Evolutionary conservation across 1,139 yeast genomes (phyloP).

Genomic region (Yamadazyma diospyri): DNA sequence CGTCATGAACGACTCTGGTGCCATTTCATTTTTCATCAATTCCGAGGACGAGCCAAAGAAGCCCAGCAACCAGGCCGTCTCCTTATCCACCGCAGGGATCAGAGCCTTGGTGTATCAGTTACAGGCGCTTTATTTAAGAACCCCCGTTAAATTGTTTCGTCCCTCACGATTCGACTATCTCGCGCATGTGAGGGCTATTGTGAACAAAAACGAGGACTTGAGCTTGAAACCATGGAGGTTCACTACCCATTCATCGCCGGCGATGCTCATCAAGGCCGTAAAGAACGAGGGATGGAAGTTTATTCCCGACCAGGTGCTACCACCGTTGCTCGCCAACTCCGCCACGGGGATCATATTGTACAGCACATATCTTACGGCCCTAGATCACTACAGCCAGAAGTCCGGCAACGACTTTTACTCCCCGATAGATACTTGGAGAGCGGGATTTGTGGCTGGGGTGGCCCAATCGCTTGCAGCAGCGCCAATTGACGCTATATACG

Average conservation of each 20-base stretch:
- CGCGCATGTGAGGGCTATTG: slow-evolving; percentile 58
- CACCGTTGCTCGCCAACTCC: slow-evolving; percentile 85
- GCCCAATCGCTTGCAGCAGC: slow-evolving; percentile 91
- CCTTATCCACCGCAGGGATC: slow-evolving; percentile 71
- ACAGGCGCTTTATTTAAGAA: slow-evolving; percentile 72
- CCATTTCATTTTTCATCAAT: no score
- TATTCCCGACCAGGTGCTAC: slow-evolving; percentile 78
- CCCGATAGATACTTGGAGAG: slow-evolving; percentile 60
- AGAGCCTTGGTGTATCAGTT: slow-evolving; percentile 80
- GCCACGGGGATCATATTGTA: slow-evolving; percentile 83
- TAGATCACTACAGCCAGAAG: slow-evolving; percentile 28
- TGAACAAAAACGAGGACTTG: slow-evolving; percentile 45
- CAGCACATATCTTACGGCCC: slow-evolving; percentile 65
- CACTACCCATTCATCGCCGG: slow-evolving; percentile 73
- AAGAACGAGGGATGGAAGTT: slow-evolving; percentile 82
- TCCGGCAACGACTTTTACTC: slow-evolving; percentile 18
- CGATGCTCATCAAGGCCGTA: slow-evolving; percentile 67
- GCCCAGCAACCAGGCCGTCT: slow-evolving; percentile 31
- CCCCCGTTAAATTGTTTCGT: slow-evolving; percentile 81
- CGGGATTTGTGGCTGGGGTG: slow-evolving; percentile 85
- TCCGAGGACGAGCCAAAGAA: slow-evolving; percentile 8
- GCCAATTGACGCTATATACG: slow-evolving; percentile 87
- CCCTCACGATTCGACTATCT: slow-evolving; percentile 89
- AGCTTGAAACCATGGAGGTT: slow-evolving; percentile 59
- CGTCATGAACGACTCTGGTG: no score